Evolutionary conservation across 192 early-diverging fungal genomes (phyloP), one percentile per base, ranked within the genome.

Genomic region (Backusella westeae): DNA sequence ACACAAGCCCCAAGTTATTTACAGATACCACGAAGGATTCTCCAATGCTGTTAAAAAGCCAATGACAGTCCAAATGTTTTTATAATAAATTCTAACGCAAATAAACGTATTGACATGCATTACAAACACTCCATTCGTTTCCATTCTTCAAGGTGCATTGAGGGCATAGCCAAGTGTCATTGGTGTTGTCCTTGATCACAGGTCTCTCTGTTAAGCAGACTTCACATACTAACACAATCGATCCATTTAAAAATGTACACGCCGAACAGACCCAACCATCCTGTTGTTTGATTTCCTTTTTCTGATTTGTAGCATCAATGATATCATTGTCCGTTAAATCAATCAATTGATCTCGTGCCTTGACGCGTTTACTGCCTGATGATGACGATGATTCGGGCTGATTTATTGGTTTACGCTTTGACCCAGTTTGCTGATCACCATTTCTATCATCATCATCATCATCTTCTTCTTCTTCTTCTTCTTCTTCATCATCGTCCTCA

Each of bases 11-110:
- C 36, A 76, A 88, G 56, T 74, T 36, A 87, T 89, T 85, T 97
- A 91, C 87, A 86, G 90, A 78, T 96, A 88, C 77, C 92, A 96
- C 74, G 96, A 97, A 80, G 96, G 96, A 14, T 97, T 93, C 75
- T 94, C 95, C 5, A 96, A 97, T 78, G 96, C 96, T 14, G 95
- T 97, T 32, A 86, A 93, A 46, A 93, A 91, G 71, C 89, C 93
- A 1, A 88, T 95, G 19, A 82, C 85, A 35, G 82, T 96, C 46
- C 78, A 84, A 12, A 88, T 94, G 65, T 84, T 92, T n/a, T 71
- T 92, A 26, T 90, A 83, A 77, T 35, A 59, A 8, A 26, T 34
- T 3, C 19, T 17, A 75, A 32, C 41, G 41, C 34, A 49, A 68
- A 68, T 69, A 69, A 69, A 69, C 38, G 14, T 69, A 41, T 12